These are phyloP conservation scores for Hypoxylon rubiginosum DNA, from an alignment of 2,329 filamentous ascomycete genomes.

Conservation along the genomic window DNA sequence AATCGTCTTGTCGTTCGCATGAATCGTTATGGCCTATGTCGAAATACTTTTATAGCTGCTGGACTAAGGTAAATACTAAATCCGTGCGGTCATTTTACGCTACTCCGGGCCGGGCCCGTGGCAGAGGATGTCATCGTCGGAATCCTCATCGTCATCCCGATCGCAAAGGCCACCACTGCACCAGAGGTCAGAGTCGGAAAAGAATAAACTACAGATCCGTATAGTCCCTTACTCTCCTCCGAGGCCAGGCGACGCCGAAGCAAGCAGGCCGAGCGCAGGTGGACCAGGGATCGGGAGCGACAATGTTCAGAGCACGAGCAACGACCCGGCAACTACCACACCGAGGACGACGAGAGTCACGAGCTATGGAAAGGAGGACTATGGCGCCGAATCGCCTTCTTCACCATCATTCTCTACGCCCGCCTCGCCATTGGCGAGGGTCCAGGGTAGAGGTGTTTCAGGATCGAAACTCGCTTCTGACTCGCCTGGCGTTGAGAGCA, in stretches of 20 bases:
- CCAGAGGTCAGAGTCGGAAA: slow-evolving; percentile 59
- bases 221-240: slow-evolving; percentile 65
- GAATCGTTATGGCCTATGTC: slow-evolving; percentile 43
- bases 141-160: slow-evolving; percentile 44
- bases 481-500: slow-evolving; percentile 51
- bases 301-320: slow-evolving; percentile 33
- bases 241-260: slow-evolving; percentile 50
- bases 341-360: slow-evolving; percentile 44
- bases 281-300: slow-evolving; percentile 39
- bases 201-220: slow-evolving; percentile 60
- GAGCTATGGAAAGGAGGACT: slow-evolving; percentile 45
- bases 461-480: slow-evolving; percentile 57
- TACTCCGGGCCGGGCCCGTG: slow-evolving; percentile 41
- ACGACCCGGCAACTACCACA: slow-evolving; percentile 37
- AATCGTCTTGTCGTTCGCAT: slow-evolving; percentile 28
- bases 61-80: slow-evolving; percentile 37
- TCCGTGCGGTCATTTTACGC: slow-evolving; percentile 30
- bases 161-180: slow-evolving; percentile 53
- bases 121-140: slow-evolving; percentile 52
- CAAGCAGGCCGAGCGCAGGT: slow-evolving; percentile 40
- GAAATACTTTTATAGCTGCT: slow-evolving; percentile 39
- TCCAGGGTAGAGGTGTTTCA: slow-evolving; percentile 60
- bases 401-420: slow-evolving; percentile 51
- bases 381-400: slow-evolving; percentile 51
- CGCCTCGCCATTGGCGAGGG: slow-evolving; percentile 55